Evolutionary conservation across 2,329 filamentous ascomycete genomes (phyloP).

Genomic region (Diaporthe sp.): DNA sequence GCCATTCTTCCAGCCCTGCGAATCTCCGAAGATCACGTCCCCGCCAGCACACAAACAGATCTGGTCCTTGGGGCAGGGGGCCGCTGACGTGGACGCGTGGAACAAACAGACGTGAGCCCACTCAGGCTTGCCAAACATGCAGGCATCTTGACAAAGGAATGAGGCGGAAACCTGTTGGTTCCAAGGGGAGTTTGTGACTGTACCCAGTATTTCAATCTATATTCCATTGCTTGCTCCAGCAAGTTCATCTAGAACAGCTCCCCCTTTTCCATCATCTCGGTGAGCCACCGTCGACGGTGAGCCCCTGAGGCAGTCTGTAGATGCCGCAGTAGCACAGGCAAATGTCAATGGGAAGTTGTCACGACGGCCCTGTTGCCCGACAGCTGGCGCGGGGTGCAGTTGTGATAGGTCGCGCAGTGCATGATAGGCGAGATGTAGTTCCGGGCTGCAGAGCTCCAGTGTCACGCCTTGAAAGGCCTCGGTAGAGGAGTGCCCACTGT

Average conservation of each 20-base stretch:
- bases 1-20: constrained; percentile 22
- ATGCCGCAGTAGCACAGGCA: not conserved
- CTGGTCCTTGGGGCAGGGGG: not conserved
- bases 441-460: not conserved
- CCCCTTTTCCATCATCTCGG: not conserved
- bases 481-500: constrained; percentile 1
- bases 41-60: not conserved
- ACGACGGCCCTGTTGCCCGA: not conserved
- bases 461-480: constrained; percentile 1
- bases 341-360: no score
- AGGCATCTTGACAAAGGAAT: constrained; percentile 11
- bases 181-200: not conserved
- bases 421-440: not conserved
- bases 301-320: not conserved
- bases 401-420: not conserved
- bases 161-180: constrained; percentile 1
- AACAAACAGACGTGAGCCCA: constrained; percentile 9
- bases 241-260: not conserved
- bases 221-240: constrained; percentile 30
- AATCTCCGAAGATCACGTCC: constrained; percentile 24
- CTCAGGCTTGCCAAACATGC: not conserved
- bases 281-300: constrained; percentile 9
- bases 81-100: constrained; percentile 21
- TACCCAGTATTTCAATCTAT: constrained; percentile 31
- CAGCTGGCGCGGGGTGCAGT: not conserved